A percentile compares a stretch with the other conserved stretches of the same genome.
Conservation (phyloP, 805 yeast genomes). For the Cyberlindnera saturnus region DNA sequence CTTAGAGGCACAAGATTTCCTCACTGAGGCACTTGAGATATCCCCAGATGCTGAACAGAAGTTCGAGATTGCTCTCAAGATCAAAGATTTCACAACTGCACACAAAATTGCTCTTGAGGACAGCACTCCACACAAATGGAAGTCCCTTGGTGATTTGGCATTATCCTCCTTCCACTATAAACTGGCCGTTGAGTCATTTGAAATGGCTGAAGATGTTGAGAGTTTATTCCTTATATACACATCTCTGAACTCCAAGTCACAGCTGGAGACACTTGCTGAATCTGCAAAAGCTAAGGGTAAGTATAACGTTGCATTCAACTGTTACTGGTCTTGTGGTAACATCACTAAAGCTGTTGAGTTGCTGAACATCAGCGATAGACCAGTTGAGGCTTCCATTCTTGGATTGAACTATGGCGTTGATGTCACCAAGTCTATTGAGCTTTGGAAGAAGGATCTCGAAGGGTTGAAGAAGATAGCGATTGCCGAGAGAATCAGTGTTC, state of each 20-base stretch:
- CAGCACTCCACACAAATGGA: constrained; percentile 73
- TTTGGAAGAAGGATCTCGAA: constrained; percentile 63
- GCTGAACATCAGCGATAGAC: constrained; percentile 60
- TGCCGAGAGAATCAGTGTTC: constrained; percentile 54
- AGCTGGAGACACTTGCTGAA: constrained; percentile 57
- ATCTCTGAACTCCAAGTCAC: constrained; percentile 64
- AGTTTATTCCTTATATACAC: constrained; percentile 79
- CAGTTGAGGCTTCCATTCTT: constrained; percentile 80
- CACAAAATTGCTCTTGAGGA: constrained; percentile 53
- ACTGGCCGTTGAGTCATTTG: constrained; percentile 74
- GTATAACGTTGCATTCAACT: constrained; percentile 85
- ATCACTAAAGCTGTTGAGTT: constrained; percentile 55
- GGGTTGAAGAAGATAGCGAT: constrained; percentile 47
- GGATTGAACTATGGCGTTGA: constrained; percentile 59
- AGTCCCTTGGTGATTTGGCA: constrained; percentile 83
- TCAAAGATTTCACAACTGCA: constrained; percentile 70
- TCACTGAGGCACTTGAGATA: constrained; percentile 74
- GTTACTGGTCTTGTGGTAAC: constrained; percentile 84
- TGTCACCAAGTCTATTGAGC: constrained; percentile 40
- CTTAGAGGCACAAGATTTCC: constrained; percentile 86
- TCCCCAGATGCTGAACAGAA: constrained; percentile 87
- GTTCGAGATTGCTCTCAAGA: constrained; percentile 80
- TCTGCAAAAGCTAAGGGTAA: constrained; percentile 69
- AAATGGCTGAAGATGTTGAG: constrained; percentile 73
- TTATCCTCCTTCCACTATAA: constrained; percentile 71